phyloP scores from a whole-genome alignment of 2,329 filamentous ascomycete genomes.

The Colletotrichum sp. region DNA sequence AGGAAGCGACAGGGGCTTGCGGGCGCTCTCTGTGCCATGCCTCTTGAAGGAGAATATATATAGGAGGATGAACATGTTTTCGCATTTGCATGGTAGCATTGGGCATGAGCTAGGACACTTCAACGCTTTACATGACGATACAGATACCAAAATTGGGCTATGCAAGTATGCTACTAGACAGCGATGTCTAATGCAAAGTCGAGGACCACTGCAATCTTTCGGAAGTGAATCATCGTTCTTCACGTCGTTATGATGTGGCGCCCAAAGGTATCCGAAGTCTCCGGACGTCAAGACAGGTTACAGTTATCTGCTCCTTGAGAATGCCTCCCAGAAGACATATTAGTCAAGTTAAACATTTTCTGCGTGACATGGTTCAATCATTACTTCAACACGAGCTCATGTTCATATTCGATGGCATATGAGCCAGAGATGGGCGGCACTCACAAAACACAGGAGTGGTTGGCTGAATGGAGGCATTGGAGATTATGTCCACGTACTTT shows the following conservation, averaged over 20 bases:
- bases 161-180: constrained; percentile 10
- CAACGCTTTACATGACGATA: constrained; percentile 1
- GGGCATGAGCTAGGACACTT: background rate
- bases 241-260: background rate
- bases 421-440: background rate
- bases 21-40: background rate
- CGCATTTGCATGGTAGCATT: constrained; percentile 12
- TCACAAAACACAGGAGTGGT: background rate
- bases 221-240: background rate
- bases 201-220: background rate
- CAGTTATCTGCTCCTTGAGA: background rate
- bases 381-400: background rate
- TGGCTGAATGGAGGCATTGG: background rate
- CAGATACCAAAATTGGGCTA: constrained; percentile 17
- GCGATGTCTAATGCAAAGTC: background rate
- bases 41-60: background rate
- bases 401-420: background rate
- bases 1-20: background rate
- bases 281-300: background rate
- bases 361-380: background rate
- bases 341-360: background rate
- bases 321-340: background rate
- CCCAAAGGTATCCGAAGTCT: background rate
- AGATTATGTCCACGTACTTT: background rate
- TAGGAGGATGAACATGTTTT: background rate